Evolutionary conservation across 1,284 basidiomycete genomes (phyloP), one percentile per base, ranked within the genome.

Genomic region (Amylostereum chailletii): DNA sequence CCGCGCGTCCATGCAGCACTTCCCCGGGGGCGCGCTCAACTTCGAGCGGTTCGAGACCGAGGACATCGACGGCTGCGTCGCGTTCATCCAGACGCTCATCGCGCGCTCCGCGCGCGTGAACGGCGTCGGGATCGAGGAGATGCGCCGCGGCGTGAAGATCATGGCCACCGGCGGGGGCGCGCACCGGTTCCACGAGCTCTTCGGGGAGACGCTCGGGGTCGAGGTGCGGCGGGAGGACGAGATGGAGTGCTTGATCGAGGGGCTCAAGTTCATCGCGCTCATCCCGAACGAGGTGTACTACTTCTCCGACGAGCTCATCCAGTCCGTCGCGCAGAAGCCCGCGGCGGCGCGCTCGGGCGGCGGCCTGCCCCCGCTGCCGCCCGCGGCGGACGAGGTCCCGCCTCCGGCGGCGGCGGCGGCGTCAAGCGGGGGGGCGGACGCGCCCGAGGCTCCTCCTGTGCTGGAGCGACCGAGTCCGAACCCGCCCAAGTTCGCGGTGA

Each of bases 251-350:
- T 70, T 99, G 60, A 99, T 99, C 57, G 89, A 94, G 56, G 96
- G 96, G 11, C 76, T 99, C 61, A 92, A 94, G 66, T 99, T 99
- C 69, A 90, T 98, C 67, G 88, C 90, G 32, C 83, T 92, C 62
- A 96, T 99, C 53, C 95, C 95, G 33, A 87, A 96, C 68, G 96
- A 99, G 68, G 94, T 94, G 34, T 99, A 98, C 69, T 98, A 87
- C 77, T 99, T 97, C 72, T 96, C 94, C 42, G 96, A 99, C 68
- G 90, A 97, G 69, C 82, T 98, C 57, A 94, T 98, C 48, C 86
- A 91, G 66, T 85, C 81, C 47, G 83, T 92, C 31, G 86, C 89
- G 43, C 89, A 92, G 63, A 19, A 19, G 19, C 19, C 19, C 19
- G 19, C 19, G 19, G 19, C 19, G 19, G 19, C 19, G 19, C 19